Conservation (phyloP, 2,329 filamentous ascomycete genomes). For the Talaromyces sp. region DNA sequence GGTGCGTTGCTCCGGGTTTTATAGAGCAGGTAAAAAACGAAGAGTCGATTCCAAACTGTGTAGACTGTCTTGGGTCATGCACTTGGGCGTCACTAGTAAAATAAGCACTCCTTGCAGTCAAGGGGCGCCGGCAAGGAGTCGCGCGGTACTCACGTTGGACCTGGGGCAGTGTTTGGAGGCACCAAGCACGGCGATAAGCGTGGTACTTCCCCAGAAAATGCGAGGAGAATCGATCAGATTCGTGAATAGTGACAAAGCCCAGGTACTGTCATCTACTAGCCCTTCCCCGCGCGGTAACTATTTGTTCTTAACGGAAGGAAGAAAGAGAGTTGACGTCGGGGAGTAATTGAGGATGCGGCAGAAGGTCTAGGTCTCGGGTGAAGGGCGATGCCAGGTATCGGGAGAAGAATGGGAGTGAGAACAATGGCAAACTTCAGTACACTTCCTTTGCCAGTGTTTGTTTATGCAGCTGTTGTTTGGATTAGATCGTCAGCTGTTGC, state of each 20-base stretch:
- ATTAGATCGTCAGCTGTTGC: not conserved
- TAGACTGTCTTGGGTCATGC: not conserved
- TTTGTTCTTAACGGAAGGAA: not conserved
- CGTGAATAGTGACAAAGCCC: not conserved
- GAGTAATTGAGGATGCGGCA: not conserved
- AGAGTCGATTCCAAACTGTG: not conserved
- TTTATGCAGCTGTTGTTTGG: slow-evolving; percentile 4
- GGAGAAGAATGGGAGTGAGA: not conserved
- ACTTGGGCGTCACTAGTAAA: not conserved
- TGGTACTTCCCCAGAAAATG: not conserved
- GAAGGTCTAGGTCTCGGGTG: not conserved
- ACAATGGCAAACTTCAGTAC: not conserved
- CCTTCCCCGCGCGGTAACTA: not conserved
- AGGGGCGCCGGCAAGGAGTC: slow-evolving; percentile 12
- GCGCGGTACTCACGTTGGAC: not conserved
- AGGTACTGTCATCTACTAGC: not conserved
- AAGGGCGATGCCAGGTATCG: not conserved
- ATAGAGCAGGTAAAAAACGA: not conserved
- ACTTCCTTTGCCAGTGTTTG: not conserved
- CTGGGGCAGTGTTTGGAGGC: not conserved
- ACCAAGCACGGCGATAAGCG: not conserved
- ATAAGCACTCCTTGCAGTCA: slow-evolving; percentile 9
- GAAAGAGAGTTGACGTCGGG: not conserved
- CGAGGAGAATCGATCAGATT: not conserved
- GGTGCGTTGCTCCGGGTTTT: not conserved